phyloP scores from a whole-genome alignment of 148 eudicot genomes.

The Spergularia marina region DNA sequence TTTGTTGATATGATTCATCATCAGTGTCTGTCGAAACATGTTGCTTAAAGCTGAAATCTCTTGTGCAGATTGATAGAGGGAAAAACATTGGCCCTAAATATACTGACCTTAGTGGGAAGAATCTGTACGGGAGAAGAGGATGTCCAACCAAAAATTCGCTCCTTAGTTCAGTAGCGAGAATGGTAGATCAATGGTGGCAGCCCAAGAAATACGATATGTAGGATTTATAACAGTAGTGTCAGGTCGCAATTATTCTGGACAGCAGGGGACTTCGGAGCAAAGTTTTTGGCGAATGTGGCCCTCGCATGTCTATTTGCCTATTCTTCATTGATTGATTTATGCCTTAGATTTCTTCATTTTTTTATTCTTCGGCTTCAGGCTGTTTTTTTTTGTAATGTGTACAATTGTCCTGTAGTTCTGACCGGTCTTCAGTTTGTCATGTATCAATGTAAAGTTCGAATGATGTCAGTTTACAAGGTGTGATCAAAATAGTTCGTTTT shows the following conservation, averaged over 20 bases:
- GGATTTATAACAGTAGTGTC: constrained; percentile 18
- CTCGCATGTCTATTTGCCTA: constrained; percentile 26
- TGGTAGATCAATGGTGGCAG: constrained; percentile 69
- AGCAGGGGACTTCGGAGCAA: constrained; percentile 26
- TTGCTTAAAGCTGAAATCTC: constrained; percentile 7
- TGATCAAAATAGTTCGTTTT: constrained; percentile 13
- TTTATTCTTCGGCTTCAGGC: constrained; percentile 36
- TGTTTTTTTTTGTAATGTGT: constrained; percentile 30
- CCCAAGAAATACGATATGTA: constrained; percentile 85
- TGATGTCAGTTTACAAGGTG: constrained; percentile 25
- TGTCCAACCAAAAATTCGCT: constrained; percentile 53
- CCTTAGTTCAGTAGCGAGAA: constrained; percentile 60
- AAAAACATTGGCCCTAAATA: constrained; percentile 75
- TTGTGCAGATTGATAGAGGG: constrained; percentile 82
- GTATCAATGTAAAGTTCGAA: constrained; percentile 31
- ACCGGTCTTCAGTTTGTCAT: constrained; percentile 3
- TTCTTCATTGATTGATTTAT: constrained; percentile 38
- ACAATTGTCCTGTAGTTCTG: constrained; percentile 22
- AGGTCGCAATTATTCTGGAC: constrained; percentile 23
- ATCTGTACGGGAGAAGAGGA: constrained; percentile 66
- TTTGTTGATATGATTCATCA: too few species aligned
- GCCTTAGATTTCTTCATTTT: constrained; percentile 34
- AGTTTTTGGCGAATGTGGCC: constrained; percentile 18
- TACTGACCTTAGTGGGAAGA: constrained; percentile 89
- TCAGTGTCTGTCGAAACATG: background rate